Conservation (phyloP, 2,329 filamentous ascomycete species). For the Fusarium avenaceum region DNA sequence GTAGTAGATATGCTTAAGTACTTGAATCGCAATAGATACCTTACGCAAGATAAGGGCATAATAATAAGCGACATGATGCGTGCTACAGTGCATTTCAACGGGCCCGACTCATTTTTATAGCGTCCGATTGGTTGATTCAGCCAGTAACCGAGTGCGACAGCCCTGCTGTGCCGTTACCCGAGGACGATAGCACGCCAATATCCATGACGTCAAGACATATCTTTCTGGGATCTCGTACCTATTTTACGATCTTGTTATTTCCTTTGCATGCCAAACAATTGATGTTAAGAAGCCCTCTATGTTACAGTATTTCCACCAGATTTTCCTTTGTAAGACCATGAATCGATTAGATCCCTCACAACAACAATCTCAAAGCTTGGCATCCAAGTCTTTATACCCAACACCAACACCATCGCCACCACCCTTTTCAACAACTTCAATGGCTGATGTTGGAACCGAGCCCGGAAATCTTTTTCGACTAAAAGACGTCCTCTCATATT, state of each 20-base stretch:
- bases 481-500: slow-evolving; percentile 24
- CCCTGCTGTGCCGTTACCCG: slow-evolving; percentile 25
- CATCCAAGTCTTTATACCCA: slow-evolving; percentile 2
- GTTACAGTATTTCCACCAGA: not conserved
- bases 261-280: not conserved
- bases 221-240: not conserved
- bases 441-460: slow-evolving; percentile 24
- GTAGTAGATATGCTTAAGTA: not conserved
- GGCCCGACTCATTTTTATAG: fast-evolving
- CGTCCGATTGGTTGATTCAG: not conserved
- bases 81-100: not conserved
- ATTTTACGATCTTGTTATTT: slow-evolving; percentile 15
- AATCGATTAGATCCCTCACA: not conserved
- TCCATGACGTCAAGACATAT: slow-evolving; percentile 27
- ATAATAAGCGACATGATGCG: not conserved
- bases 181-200: slow-evolving; percentile 11
- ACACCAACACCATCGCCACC: not conserved
- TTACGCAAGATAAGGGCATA: not conserved
- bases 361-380: slow-evolving; percentile 11
- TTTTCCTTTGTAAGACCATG: slow-evolving; percentile 1
- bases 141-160: slow-evolving; percentile 17
- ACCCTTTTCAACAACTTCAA: slow-evolving; percentile 7
- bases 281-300: not conserved
- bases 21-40: not conserved
- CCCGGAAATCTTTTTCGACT: slow-evolving; percentile 22